Evolutionary conservation across 345 rosid genomes (phyloP).

Genomic region (Hypericum perforatum): DNA sequence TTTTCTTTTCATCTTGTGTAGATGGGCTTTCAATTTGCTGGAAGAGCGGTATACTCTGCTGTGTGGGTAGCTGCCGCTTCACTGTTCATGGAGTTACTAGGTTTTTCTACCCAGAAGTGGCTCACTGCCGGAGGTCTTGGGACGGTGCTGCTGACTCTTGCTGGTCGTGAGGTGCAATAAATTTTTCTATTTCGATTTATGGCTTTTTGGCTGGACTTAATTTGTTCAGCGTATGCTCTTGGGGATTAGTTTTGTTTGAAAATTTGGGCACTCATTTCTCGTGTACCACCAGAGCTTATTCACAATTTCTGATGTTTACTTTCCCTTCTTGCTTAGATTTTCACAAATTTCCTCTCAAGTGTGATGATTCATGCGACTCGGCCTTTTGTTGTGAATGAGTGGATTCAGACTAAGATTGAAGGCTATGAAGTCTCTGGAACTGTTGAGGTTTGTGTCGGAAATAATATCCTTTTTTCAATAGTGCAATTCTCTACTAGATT

Average conservation of each 20-base stretch:
- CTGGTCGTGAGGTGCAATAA: slow-evolving; percentile 84
- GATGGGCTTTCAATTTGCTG: slow-evolving; percentile 91
- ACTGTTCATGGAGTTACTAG: slow-evolving; percentile 88
- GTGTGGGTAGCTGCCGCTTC: slow-evolving; percentile 91
- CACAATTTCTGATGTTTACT: slow-evolving; percentile 8
- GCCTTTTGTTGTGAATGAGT: slow-evolving; percentile 79
- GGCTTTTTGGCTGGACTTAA: too few relatives aligned
- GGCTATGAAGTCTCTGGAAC: slow-evolving; percentile 99
- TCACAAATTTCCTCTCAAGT: slow-evolving; percentile 91
- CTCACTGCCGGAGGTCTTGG: slow-evolving; percentile 97
- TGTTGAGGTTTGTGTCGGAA: slow-evolving; percentile 59
- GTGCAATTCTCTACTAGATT: too few relatives aligned
- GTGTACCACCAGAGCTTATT: not conserved
- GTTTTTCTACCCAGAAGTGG: slow-evolving; percentile 93
- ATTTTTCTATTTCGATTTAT: slow-evolving; percentile 2
- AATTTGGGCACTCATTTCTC: not conserved
- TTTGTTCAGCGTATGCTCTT: too few relatives aligned
- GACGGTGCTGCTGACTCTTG: slow-evolving; percentile 90
- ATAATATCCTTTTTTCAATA: too few relatives aligned
- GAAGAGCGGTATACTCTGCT: slow-evolving; percentile 77
- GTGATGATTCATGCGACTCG: slow-evolving; percentile 85
- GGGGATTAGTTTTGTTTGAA: too few relatives aligned
- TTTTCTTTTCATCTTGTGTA: slow-evolving; percentile 29
- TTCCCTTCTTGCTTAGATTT: slow-evolving; percentile 38
- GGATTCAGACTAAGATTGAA: slow-evolving; percentile 93